These are phyloP conservation scores for Emericellopsis cladophorae DNA, from an alignment of 2,329 filamentous ascomycete genomes.

Conservation along the genomic window DNA sequence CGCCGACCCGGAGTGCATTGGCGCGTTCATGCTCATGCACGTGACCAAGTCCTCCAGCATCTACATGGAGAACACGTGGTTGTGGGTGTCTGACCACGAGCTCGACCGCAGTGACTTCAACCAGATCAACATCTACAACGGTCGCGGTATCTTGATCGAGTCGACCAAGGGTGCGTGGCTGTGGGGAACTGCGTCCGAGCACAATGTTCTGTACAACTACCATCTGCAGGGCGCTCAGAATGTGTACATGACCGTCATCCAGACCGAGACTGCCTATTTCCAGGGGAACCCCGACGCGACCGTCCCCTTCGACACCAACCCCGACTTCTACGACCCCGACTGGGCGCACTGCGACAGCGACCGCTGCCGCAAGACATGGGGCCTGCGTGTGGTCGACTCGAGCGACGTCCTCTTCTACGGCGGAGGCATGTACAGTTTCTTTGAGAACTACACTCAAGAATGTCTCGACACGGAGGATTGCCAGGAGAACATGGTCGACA, in stretches of 20 bases:
- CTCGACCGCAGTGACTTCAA: slow-evolving; percentile 62
- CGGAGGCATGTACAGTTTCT: slow-evolving; percentile 70
- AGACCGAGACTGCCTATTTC: slow-evolving; percentile 84
- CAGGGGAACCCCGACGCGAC: slow-evolving; percentile 69
- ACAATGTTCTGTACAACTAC: slow-evolving; percentile 68
- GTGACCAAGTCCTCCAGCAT: slow-evolving; percentile 48
- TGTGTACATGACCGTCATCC: slow-evolving; percentile 72
- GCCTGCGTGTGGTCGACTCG: slow-evolving; percentile 57
- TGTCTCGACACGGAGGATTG: slow-evolving; percentile 58
- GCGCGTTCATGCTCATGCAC: slow-evolving; percentile 59
- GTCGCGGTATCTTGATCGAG: slow-evolving; percentile 72
- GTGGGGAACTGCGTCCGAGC: slow-evolving; percentile 62
- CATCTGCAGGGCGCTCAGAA: slow-evolving; percentile 66
- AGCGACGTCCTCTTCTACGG: slow-evolving; percentile 58
- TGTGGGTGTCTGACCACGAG: slow-evolving; percentile 86
- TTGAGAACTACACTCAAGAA: slow-evolving; percentile 64
- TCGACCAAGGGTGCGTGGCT: slow-evolving; percentile 65
- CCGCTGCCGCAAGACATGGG: slow-evolving; percentile 65
- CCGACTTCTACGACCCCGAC: slow-evolving; percentile 51
- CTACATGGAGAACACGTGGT: slow-evolving; percentile 84
- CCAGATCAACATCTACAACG: slow-evolving; percentile 80
- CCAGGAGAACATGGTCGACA: slow-evolving; percentile 65
- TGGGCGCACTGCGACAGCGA: slow-evolving; percentile 45
- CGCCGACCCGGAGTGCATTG: slow-evolving; percentile 57
- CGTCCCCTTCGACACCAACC: slow-evolving; percentile 48